Conservation (phyloP, 768 basidiomycete genomes). For the Scleroderma citrinum region DNA sequence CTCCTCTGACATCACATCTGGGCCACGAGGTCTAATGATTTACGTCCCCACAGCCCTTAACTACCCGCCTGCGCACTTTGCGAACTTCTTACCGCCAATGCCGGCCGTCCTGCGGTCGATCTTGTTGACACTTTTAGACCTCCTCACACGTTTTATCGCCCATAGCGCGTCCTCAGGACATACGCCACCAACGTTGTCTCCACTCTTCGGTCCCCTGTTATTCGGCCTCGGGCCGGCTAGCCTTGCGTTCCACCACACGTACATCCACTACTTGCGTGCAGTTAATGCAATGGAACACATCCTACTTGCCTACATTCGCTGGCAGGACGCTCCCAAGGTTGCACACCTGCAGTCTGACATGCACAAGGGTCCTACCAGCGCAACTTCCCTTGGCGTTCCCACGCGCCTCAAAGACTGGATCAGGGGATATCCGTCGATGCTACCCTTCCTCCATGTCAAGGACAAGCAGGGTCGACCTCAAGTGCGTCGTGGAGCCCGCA, state of each 20-base stretch:
- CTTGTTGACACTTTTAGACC: slow-evolving; percentile 66
- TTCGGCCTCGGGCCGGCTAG: slow-evolving; percentile 68
- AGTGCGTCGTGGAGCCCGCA: slow-evolving; percentile 69
- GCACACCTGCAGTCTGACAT: slow-evolving; percentile 22
- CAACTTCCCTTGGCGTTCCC: slow-evolving; percentile 65
- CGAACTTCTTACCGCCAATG: slow-evolving; percentile 54
- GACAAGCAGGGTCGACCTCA: slow-evolving; percentile 48
- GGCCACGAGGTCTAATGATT: slow-evolving; percentile 14
- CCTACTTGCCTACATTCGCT: slow-evolving; percentile 84
- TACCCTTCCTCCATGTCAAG: slow-evolving; percentile 53
- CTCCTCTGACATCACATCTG: slow-evolving; percentile 17
- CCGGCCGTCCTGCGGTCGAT: slow-evolving; percentile 52
- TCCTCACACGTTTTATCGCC: slow-evolving; percentile 77
- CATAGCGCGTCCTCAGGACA: slow-evolving; percentile 83
- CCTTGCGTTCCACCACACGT: slow-evolving; percentile 50
- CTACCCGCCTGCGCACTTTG: slow-evolving; percentile 71
- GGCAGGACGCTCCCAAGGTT: slow-evolving; percentile 55
- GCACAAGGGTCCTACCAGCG: slow-evolving; percentile 37
- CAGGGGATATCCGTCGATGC: slow-evolving; percentile 78
- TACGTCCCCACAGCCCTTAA: slow-evolving; percentile 37
- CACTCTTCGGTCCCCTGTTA: slow-evolving; percentile 83
- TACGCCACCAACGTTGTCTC: slow-evolving; percentile 84
- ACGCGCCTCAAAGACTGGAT: slow-evolving; percentile 89
- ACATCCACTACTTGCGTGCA: slow-evolving; percentile 69
- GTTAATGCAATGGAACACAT: slow-evolving; percentile 90